Percentiles rank a stretch among this genome's conserved stretches.
These are phyloP conservation scores for Solanum aculeatissimum DNA, from an alignment of 305 asterid species.

Conservation along the genomic window DNA sequence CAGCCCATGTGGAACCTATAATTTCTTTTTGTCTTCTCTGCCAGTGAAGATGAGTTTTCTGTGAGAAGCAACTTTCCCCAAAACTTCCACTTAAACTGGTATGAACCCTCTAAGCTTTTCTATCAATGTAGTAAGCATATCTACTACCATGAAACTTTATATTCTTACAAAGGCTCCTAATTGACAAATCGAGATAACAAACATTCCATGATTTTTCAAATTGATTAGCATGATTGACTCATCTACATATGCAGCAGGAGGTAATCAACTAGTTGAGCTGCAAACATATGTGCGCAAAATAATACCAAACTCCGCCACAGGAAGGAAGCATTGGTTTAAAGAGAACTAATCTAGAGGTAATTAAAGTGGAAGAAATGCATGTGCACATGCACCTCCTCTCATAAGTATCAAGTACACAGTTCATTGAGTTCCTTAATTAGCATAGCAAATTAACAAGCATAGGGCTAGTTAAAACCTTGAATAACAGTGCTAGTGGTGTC, in stretches of 20 bases:
- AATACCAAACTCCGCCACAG: not conserved
- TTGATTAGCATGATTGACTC: not conserved
- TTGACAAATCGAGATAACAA: not conserved
- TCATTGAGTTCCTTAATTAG: not conserved
- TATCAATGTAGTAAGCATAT: not conserved
- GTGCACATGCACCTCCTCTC: not conserved
- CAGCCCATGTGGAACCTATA: not conserved
- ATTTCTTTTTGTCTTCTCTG: not conserved
- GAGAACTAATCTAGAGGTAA: not conserved
- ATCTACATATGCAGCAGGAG: not conserved
- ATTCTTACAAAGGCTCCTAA: not conserved
- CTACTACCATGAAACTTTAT: not conserved
- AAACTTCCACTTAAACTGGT: not conserved
- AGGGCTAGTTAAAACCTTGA: not conserved
- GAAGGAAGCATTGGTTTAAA: not conserved
- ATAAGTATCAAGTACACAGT: not conserved
- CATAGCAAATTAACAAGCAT: not conserved
- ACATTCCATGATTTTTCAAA: not conserved
- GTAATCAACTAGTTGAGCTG: not conserved
- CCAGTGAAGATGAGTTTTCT: not conserved
- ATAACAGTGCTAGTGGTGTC: not conserved
- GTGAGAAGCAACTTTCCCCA: not conserved
- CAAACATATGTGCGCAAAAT: not conserved
- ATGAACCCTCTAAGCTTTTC: not conserved
- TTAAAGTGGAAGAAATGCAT: not conserved